Conservation (phyloP, 495 filamentous ascomycete species). For the Aspergillus ostianus region DNA sequence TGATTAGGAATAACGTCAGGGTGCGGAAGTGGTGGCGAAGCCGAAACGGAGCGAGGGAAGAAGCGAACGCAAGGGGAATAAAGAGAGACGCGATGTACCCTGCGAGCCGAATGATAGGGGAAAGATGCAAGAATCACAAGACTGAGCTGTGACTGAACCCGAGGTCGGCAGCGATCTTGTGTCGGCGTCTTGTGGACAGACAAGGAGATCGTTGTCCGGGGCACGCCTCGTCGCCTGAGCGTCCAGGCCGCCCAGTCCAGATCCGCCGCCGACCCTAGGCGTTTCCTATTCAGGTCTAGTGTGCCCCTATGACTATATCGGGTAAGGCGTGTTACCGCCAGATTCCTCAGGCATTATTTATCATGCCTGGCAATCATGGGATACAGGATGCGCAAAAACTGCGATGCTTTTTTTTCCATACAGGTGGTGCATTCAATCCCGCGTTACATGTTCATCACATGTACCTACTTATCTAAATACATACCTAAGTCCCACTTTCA, state of each 20-base stretch:
- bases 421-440: too few relatives aligned
- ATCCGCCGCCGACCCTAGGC: constrained; percentile 1
- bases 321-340: not conserved
- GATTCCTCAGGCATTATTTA: not conserved
- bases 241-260: constrained; percentile 10
- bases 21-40: constrained; percentile 23
- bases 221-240: constrained; percentile 16
- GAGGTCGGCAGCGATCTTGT: constrained; percentile 14
- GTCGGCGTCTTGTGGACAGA: constrained; percentile 7
- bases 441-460: too few relatives aligned
- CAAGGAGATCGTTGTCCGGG: constrained; percentile 10
- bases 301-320: not conserved
- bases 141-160: constrained; percentile 9
- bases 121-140: constrained; percentile 20
- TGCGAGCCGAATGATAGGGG: not conserved
- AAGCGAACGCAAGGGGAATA: constrained; percentile 14
- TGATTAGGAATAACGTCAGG: constrained; percentile 16
- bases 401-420: too few relatives aligned
- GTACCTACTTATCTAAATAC: too few relatives aligned
- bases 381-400: too few relatives aligned
- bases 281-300: constrained; percentile 7
- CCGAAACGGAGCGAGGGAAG: constrained; percentile 8
- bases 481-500: too few relatives aligned
- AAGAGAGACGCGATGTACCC: not conserved
- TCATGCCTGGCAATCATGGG: too few relatives aligned